A percentile compares a stretch with the other conserved stretches of the same genome.
Evolutionary conservation across 2,329 filamentous ascomycete species (phyloP).

Genomic region (Aspergillus puulaauensis): DNA sequence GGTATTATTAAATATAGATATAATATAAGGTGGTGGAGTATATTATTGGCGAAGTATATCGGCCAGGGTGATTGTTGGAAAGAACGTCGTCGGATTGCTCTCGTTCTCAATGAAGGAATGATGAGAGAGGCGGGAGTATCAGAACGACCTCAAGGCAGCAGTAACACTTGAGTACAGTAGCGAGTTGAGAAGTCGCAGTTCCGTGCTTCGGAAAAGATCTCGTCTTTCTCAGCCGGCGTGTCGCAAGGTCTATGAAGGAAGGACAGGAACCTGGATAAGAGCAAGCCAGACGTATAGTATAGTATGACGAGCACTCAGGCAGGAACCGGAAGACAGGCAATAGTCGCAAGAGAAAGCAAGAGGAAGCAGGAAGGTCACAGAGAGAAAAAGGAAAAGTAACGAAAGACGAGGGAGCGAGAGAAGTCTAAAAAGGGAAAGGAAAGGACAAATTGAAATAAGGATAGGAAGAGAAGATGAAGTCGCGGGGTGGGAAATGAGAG

Average conservation of each 20-base stretch:
- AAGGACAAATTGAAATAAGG: constrained; percentile 23
- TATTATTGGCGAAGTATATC: not conserved
- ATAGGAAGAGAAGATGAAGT: constrained; percentile 29
- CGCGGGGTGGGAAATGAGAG: constrained; percentile 36
- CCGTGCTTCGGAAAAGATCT: constrained; percentile 3
- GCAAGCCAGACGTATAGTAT: constrained; percentile 19
- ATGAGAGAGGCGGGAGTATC: constrained; percentile 5
- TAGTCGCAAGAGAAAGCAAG: constrained; percentile 20
- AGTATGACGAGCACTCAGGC: constrained; percentile 17
- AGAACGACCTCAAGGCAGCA: not conserved
- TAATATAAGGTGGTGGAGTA: constrained; percentile 3
- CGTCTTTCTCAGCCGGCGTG: not conserved
- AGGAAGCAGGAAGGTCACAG: constrained; percentile 27
- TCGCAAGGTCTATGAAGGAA: constrained; percentile 27
- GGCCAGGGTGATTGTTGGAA: constrained; percentile 12
- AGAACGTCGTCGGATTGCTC: constrained; percentile 33
- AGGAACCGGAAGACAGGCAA: constrained; percentile 26
- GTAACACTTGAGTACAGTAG: not conserved
- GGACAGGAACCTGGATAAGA: constrained; percentile 34
- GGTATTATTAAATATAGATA: constrained; percentile 17
- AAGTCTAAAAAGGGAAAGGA: constrained; percentile 28
- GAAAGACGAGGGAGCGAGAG: constrained; percentile 32
- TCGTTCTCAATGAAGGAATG: constrained; percentile 23
- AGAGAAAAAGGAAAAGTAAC: constrained; percentile 23
- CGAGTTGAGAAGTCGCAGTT: constrained; percentile 1